Evolutionary conservation across 495 filamentous ascomycete species (phyloP), one percentile per base, ranked within the genome.

Genomic region (Podospora fimiseda): DNA sequence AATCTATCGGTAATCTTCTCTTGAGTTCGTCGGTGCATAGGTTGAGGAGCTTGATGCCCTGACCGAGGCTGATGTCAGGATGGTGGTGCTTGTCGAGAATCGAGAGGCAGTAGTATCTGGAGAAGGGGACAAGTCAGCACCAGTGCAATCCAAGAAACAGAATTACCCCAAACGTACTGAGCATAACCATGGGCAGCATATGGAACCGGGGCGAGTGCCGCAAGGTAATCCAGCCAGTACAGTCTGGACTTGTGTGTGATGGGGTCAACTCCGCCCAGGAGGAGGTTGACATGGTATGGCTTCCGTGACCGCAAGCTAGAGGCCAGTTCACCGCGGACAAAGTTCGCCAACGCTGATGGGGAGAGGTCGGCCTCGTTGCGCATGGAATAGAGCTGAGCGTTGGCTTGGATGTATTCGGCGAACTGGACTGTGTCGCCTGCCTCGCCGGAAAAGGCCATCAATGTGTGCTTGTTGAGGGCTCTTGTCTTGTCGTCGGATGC

Each of bases 381-480:
- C 91, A 96, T 99, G 57, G 87, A 89, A 72, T 99, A 99, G 65
- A 99, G 86, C 70, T 92, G 87, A 62, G 94, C 85, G 67, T 99
- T 97, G 58, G 93, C 94, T 82, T 96, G 90, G 73, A 97, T 90
- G 75, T 90, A 97, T 77, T 99, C 93, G 63, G 93, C 89, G 70
- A 99, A 99, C 83, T 99, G 93, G 45, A 97, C 93, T 95, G 94
- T 97, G 68, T 99, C 93, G 63, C 93, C 93, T 52, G 94, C 86
- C 76, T 99, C 93, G 56, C 93, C 93, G 14, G 87, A 87, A 72
- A 86, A 97, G n/a, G 93, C 91, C 86, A 99, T 90, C 64, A 99
- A 67, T 2, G 88, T 96, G 71, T 95, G 81, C 68, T 90, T 83
- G 76, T 95, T 97, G 59, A 99, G 74, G 55, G 78, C 72, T 61